These are phyloP conservation scores for Ilex aquifolium DNA, from an alignment of 257 asterid genomes.

Conservation along the genomic window DNA sequence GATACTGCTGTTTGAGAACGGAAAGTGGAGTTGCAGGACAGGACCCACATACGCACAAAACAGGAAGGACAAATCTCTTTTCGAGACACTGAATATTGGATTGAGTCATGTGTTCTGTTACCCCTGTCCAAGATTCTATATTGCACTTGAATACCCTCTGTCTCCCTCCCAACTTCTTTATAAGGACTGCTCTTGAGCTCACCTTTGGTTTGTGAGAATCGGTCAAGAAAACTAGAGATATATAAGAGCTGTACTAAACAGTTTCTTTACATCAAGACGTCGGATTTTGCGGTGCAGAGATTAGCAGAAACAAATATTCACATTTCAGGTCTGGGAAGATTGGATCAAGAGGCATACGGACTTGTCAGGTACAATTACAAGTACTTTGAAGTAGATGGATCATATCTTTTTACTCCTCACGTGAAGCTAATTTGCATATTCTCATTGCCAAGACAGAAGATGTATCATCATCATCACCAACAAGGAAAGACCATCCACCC, in stretches of 20 bases:
- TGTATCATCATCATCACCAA: slow-evolving; percentile 62
- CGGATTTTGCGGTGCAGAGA: not conserved
- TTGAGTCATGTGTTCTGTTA: slow-evolving; percentile 47
- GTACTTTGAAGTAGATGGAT: not conserved
- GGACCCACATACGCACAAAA: slow-evolving; percentile 46
- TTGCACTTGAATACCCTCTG: slow-evolving; percentile 43
- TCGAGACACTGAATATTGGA: slow-evolving; percentile 43
- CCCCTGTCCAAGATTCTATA: slow-evolving; percentile 62
- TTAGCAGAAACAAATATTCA: slow-evolving; percentile 4
- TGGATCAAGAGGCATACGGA: slow-evolving; percentile 24
- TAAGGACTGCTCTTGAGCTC: slow-evolving; percentile 38
- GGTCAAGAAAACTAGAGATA: slow-evolving; percentile 25
- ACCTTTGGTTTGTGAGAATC: slow-evolving; percentile 25
- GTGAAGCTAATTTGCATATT: not conserved
- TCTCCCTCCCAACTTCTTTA: slow-evolving; percentile 34
- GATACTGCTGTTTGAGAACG: slow-evolving; percentile 13
- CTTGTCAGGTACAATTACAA: slow-evolving; percentile 30
- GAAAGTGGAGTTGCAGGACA: slow-evolving; percentile 30
- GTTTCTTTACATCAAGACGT: slow-evolving; percentile 16
- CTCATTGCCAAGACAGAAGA: slow-evolving; percentile 25
- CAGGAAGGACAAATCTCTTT: slow-evolving; percentile 45
- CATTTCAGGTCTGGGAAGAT: slow-evolving; percentile 25
- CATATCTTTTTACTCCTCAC: too few species aligned
- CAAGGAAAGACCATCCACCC: slow-evolving; percentile 53
- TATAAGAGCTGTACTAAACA: slow-evolving; percentile 23